Conservation (phyloP, 257 asterid species). For the Thymus mandschuricus region DNA sequence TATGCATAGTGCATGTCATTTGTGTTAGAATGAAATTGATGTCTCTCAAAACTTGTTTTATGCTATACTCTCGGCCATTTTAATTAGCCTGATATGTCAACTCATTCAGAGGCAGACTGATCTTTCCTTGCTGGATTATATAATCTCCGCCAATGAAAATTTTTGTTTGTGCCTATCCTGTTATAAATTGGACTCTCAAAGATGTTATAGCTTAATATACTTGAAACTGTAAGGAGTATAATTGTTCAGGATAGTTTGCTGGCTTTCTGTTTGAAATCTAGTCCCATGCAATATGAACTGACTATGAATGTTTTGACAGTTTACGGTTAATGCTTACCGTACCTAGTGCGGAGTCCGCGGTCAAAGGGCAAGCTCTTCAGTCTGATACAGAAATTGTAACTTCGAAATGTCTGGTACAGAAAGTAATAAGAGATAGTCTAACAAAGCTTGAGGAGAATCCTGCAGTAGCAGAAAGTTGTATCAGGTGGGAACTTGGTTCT, state of each 20-base stretch:
- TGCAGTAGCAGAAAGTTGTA: conserved; percentile 45
- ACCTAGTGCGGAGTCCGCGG: conserved; percentile 51
- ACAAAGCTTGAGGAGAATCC: conserved; percentile 48
- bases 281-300: conserved; percentile 34
- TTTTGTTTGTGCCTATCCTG: conserved; percentile 23
- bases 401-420: conserved; percentile 57
- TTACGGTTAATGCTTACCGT: conserved; percentile 70
- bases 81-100: conserved; percentile 9
- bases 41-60: not conserved
- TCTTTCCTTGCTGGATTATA: conserved; percentile 23
- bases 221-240: conserved; percentile 12
- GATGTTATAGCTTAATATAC: conserved; percentile 1
- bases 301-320: conserved; percentile 52
- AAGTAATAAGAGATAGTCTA: conserved; percentile 69
- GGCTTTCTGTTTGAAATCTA: conserved; percentile 15
- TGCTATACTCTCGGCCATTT: not conserved
- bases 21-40: conserved; percentile 21
- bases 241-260: conserved; percentile 5
- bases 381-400: conserved; percentile 47
- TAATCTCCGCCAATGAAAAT: not conserved
- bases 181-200: conserved; percentile 1
- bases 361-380: conserved; percentile 53
- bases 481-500: conserved; percentile 99
- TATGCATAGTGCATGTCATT: conserved; percentile 23
- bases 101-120: conserved; percentile 25